A percentile compares a stretch with the other conserved stretches of the same genome.
Conservation (phyloP, 257 asterid species). For the Solanum sejunctum region DNA sequence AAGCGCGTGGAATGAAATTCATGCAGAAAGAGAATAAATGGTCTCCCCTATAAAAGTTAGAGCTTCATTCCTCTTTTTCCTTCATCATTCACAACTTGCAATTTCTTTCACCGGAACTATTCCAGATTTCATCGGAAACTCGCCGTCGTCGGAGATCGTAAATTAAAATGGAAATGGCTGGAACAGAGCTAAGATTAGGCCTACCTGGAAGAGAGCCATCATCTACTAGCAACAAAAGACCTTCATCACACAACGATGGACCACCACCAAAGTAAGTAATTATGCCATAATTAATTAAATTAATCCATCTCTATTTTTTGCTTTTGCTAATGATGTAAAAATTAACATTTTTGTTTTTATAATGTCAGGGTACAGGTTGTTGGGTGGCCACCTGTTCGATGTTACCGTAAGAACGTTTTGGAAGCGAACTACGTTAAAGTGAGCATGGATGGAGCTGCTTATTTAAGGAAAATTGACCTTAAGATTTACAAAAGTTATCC, state of each 20-base stretch:
- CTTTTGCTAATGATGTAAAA: not conserved
- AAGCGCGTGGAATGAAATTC: conserved; percentile 2
- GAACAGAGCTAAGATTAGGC: conserved; percentile 62
- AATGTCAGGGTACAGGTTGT: conserved; percentile 8
- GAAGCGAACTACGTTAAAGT: conserved; percentile 66
- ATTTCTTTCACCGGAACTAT: not conserved
- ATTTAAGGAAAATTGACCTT: conserved; percentile 64
- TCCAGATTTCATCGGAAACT: not conserved
- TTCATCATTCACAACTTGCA: conserved; percentile 7
- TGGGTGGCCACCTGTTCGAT: conserved; percentile 93
- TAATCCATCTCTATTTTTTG: not conserved
- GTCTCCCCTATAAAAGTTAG: conserved; percentile 12
- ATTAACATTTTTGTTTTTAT: not conserved
- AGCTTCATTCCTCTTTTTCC: not conserved
- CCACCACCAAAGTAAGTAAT: conserved; percentile 56
- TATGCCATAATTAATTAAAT: not conserved
- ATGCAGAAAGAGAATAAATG: conserved; percentile 6
- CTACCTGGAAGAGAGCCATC: conserved; percentile 54
- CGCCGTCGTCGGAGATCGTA: not conserved
- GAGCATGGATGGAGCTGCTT: conserved; percentile 98
- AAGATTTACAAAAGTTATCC: conserved; percentile 42
- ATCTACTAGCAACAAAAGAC: conserved; percentile 40
- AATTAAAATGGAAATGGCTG: conserved; percentile 10
- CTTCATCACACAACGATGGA: conserved; percentile 31
- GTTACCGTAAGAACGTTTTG: conserved; percentile 51